A percentile compares a stretch with the other conserved stretches of the same genome.
Conservation (phyloP, 768 basidiomycete species). For the Podaxis sp. region DNA sequence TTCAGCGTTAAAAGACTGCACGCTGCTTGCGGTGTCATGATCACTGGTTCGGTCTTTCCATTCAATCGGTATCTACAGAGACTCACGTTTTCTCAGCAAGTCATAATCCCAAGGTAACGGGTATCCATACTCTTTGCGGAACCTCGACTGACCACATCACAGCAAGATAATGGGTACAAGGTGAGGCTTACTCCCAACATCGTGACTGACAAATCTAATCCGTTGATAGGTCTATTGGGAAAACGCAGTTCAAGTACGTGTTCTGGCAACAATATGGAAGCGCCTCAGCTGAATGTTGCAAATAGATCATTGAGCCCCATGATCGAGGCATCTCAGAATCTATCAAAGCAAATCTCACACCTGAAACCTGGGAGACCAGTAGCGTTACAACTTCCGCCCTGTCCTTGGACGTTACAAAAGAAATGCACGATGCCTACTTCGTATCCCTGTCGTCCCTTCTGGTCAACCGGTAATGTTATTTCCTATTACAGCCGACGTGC, state of each 20-base stretch:
- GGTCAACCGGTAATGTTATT: slow-evolving; percentile 24
- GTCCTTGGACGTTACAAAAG: slow-evolving; percentile 56
- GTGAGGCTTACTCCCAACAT: slow-evolving; percentile 30
- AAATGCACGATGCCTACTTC: slow-evolving; percentile 63
- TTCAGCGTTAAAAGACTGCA: slow-evolving; percentile 66
- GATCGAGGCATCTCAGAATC: slow-evolving; percentile 72
- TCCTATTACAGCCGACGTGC: background rate
- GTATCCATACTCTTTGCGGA: background rate
- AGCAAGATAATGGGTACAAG: slow-evolving; percentile 91
- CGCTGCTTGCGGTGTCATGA: slow-evolving; percentile 87
- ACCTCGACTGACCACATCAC: background rate
- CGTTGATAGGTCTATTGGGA: slow-evolving; percentile 79
- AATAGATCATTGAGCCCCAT: slow-evolving; percentile 81
- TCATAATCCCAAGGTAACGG: slow-evolving; percentile 85
- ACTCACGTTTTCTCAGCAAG: slow-evolving; percentile 48
- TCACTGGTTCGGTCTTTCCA: slow-evolving; percentile 59
- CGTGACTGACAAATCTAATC: background rate
- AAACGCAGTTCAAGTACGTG: slow-evolving; percentile 74
- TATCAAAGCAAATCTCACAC: slow-evolving; percentile 62
- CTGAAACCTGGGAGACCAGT: slow-evolving; percentile 42
- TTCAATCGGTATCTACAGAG: slow-evolving; percentile 1
- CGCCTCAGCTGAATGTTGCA: slow-evolving; percentile 6
- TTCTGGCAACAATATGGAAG: background rate
- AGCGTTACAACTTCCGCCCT: slow-evolving; percentile 39
- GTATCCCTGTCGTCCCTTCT: slow-evolving; percentile 32